Evolutionary conservation across 768 basidiomycete genomes (phyloP).

Genomic region (Amanita inopinata): DNA sequence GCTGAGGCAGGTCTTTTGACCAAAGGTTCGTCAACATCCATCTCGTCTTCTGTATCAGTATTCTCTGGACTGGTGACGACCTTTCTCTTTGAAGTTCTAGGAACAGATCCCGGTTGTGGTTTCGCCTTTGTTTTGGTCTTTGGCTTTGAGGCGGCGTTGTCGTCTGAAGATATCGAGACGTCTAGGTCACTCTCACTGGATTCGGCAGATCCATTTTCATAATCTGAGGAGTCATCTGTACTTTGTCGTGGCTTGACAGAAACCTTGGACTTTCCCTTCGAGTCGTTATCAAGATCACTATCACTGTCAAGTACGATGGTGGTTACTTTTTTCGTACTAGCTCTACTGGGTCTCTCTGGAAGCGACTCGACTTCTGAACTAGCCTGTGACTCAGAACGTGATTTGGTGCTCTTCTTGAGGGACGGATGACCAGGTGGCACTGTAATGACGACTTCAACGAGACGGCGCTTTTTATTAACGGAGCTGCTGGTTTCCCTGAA

Average conservation of each 20-base stretch:
- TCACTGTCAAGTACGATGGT: slow-evolving; percentile 46
- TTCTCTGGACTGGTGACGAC: slow-evolving; percentile 18
- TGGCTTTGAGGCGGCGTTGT: slow-evolving; percentile 13
- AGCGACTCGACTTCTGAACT: slow-evolving; percentile 29
- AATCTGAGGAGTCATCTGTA: slow-evolving; percentile 24
- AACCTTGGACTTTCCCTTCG: slow-evolving; percentile 20
- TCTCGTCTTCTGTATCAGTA: slow-evolving; percentile 18
- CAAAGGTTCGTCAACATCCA: slow-evolving; percentile 9
- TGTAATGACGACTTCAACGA: slow-evolving; percentile 51
- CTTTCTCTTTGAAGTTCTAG: slow-evolving; percentile 12
- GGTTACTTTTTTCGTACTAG: slow-evolving; percentile 28
- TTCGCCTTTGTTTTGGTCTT: slow-evolving; percentile 24
- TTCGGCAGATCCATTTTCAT: slow-evolving; percentile 28
- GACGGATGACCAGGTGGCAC: slow-evolving; percentile 16
- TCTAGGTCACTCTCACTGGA: slow-evolving; percentile 24
- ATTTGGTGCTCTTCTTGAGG: slow-evolving; percentile 15
- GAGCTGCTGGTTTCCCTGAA: slow-evolving; percentile 7
- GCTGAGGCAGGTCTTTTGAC: neutral
- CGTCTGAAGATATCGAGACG: slow-evolving; percentile 22
- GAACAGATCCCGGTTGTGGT: slow-evolving; percentile 8
- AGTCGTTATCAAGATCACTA: slow-evolving; percentile 16
- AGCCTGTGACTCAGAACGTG: slow-evolving; percentile 22
- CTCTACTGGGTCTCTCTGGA: slow-evolving; percentile 30
- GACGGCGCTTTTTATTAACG: slow-evolving; percentile 3
- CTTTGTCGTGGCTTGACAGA: slow-evolving; percentile 17